Evolutionary conservation across 345 rosid genomes (phyloP), one percentile per base, ranked within the genome.

Genomic region (Eucalyptus albens): DNA sequence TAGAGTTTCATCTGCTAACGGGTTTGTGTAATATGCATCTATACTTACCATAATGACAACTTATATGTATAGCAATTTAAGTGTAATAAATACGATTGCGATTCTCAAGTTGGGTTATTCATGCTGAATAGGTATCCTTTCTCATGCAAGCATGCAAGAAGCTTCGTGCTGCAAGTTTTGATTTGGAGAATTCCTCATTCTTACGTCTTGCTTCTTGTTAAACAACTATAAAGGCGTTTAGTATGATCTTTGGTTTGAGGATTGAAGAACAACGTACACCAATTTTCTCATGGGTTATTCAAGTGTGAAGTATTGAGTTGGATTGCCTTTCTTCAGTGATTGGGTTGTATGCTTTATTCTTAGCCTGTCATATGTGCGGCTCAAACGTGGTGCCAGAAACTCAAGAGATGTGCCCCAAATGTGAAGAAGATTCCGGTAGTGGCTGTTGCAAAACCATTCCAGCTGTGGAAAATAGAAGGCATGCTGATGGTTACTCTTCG

Each of bases 361-460:
- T 45, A 77, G 47, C 83, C 83, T 21, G 83, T 37, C 47, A 21
- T 37, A 77, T 21, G 29, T 77, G 47, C 5, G 47, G 47, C 47
- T 40, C 83, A 77, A 22, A 37, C 83, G 27, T 77, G 47, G 83
- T 40, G 83, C 27, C 15, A 22, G 47, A 40, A 77, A 37, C 47
- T 40, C 26, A 24, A 77, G 83, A 94, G 93, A 95, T 96, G 96
- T 94, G 91, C 92, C 91, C 91, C 60, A 93, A 92, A 93, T 91
- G 90, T 90, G 88, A 90, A 86, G 92, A 91, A 85, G 91, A 89
- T 86, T 92, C 92, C 89, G 88, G 80, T 42, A 87, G 87, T 90
- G 91, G 93, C 91, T 90, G 91, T 89, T 86, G 51, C 92, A 91
- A 91, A 89, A 92, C 89, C 91, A 88, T 87, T 91, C 89, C 91